phyloP scores from a whole-genome alignment of 2,329 filamentous ascomycete species.

The Tolypocladium paradoxum region DNA sequence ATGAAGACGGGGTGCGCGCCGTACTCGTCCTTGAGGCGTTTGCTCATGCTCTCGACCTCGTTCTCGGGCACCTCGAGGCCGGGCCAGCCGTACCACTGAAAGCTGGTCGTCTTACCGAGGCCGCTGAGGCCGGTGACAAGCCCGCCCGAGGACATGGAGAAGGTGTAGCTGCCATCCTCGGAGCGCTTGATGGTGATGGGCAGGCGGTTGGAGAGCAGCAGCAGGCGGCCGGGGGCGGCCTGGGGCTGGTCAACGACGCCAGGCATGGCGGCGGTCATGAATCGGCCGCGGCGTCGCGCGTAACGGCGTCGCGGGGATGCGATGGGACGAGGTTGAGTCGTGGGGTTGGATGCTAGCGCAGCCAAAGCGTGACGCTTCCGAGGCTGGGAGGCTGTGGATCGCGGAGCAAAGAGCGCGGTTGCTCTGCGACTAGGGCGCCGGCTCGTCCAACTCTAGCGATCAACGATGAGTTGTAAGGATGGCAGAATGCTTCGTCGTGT shows the following conservation, averaged over 20 bases:
- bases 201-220: conserved; percentile 87
- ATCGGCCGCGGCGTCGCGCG: not conserved
- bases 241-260: conserved; percentile 20
- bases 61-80: conserved; percentile 82
- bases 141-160: conserved; percentile 94
- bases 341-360: not conserved
- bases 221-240: conserved; percentile 41
- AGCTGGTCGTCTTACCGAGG: conserved; percentile 81
- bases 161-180: conserved; percentile 83
- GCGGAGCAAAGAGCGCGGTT: not conserved
- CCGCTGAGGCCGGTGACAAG: conserved; percentile 90
- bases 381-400: not conserved
- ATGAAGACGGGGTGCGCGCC: conserved; percentile 87
- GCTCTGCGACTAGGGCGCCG: not conserved
- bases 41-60: conserved; percentile 63
- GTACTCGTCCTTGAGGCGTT: conserved; percentile 76
- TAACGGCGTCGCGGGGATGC: not conserved
- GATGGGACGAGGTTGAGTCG: not conserved
- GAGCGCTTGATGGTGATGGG: conserved; percentile 94
- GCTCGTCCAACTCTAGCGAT: not conserved
- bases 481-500: not conserved
- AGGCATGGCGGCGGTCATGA: conserved; percentile 16
- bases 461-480: not conserved
- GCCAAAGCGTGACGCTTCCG: not conserved
- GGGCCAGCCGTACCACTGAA: conserved; percentile 98